Evolutionary conservation across 192 early-diverging fungal genomes (phyloP), one percentile per base, ranked within the genome.

Genomic region (Jimgerdemannia flammicorona): DNA sequence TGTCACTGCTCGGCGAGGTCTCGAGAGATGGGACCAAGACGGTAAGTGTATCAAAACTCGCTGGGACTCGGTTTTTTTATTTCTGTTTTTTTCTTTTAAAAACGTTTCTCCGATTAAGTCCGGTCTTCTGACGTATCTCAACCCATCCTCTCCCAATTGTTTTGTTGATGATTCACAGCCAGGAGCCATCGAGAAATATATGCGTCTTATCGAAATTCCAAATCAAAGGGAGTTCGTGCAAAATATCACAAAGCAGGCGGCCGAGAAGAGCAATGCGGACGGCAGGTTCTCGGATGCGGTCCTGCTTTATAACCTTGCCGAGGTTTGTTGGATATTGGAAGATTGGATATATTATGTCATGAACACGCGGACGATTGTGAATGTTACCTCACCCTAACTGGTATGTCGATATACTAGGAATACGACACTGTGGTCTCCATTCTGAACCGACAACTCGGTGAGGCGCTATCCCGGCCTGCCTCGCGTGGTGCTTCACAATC

Each of bases 281-380:
- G 93, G 93, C 0, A 84, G 86, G 3, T 84, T 93, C 54, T 84
- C 81, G 18, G 94, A 96, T 75, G 90, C 94, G 2, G 87, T 96
- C 41, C 77, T 90, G 74, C 79, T 97, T 44, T 94, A 90, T 74
- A 87, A 95, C 76, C 85, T 96, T 44, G 92, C 90, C 3, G 87
- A 89, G 78, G 90, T 79, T 70, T 75, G 71, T 20, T 69, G 11
- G n/a, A 14, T 44, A 78, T 43, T 66, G 10, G 64, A 75, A 43
- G 68, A 82, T 75, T 1, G 18, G 63, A 29, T 29, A 29, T 29
- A 29, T 29, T 29, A 0, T 29, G 29, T 29, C 29, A 29, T 6
- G 44, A 63, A 6, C 1, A n/a, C 66, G 14, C 2, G 4, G 20
- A 4, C 3, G 29, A 59, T 41, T 18, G 70, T 44, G 44, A 64